Base-by-base conservation (phyloP, 345 rosid species). In the Aegle marmelos region DNA sequence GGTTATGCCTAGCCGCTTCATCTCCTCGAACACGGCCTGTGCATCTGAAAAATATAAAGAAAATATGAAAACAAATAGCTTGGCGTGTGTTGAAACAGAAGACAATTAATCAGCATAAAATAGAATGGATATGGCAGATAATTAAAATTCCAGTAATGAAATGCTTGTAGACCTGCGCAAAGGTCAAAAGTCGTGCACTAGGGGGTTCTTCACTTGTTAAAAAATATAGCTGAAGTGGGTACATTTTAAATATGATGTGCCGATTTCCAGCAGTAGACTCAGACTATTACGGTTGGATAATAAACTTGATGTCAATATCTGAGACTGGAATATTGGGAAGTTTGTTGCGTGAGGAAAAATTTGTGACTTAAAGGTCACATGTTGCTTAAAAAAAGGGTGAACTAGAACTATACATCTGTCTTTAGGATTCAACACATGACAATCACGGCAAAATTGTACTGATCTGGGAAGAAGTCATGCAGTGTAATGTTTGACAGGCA, bases 1-100 rank as follows among this genome's bases (percentile, higher is more conserved):
- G 57, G 84, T 63, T 80, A 95, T 87, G 69, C 94, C 95, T 33
- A 95, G 82, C 48, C 83, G 83, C 89, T 90, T 92, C 98, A 95
- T 92, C 81, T 86, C 92, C 81, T 93, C 92, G 50, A 95, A 93
- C 58, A 89, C 89, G 19, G 90, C 87, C 81, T 90, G 88, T 65
- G 98, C 98, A 75, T 95, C 98, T 89, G 70, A 74, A 79, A 74
- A 17, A 74, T 37, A 19, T 33, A 31, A 48, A 60, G 10, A 53
- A 6, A 36, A 45, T 17, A 19, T 37, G 36, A 37, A 80, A 37
- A 41, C 50, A 41, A 41, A 41, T 7, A 41, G 11, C 1, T 41
- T 41, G 50, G 50, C 4, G 16, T 41, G 50, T 41, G 50, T 41
- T 60, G 9, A 60, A 34, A 6, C 48, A 66, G 70, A 62, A 62